A percentile compares a stretch with the other conserved stretches of the same genome.
phyloP scores from a whole-genome alignment of 306 rosid species.

The Inga laurina region DNA sequence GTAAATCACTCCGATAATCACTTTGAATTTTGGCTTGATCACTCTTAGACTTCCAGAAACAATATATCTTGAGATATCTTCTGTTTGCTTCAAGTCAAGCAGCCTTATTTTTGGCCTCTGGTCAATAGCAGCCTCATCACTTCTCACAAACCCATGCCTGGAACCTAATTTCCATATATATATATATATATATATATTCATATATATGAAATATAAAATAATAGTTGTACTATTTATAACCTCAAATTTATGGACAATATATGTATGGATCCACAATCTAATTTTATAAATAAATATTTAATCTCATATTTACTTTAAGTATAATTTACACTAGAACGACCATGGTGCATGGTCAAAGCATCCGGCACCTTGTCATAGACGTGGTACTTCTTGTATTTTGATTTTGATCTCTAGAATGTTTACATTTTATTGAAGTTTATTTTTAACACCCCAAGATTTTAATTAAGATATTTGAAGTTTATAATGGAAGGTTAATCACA shows the following conservation, averaged over 20 bases:
- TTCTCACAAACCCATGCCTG: not conserved
- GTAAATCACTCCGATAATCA: conserved; percentile 26
- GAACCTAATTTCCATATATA: not conserved
- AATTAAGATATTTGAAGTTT: not conserved
- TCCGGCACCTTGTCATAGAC: not conserved
- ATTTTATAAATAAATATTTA: no score
- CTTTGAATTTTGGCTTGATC: not conserved
- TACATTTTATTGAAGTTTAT: not conserved
- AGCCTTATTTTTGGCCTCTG: not conserved
- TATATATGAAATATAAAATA: no score
- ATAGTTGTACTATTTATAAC: not conserved
- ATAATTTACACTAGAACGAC: no score
- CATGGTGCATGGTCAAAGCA: not conserved
- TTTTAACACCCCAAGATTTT: not conserved
- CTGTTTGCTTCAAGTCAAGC: not conserved
- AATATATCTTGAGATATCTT: not conserved
- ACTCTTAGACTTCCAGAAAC: not conserved
- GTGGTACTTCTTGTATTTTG: no score
- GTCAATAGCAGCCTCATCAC: not conserved
- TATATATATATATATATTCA: no score
- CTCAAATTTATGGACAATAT: not conserved
- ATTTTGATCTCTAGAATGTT: no score
- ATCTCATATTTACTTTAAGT: no score
- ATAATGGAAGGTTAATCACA: not conserved
- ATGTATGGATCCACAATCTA: not conserved